Base-by-base conservation (phyloP, 2,329 filamentous ascomycete genomes). In the Apiospora arundinis region DNA sequence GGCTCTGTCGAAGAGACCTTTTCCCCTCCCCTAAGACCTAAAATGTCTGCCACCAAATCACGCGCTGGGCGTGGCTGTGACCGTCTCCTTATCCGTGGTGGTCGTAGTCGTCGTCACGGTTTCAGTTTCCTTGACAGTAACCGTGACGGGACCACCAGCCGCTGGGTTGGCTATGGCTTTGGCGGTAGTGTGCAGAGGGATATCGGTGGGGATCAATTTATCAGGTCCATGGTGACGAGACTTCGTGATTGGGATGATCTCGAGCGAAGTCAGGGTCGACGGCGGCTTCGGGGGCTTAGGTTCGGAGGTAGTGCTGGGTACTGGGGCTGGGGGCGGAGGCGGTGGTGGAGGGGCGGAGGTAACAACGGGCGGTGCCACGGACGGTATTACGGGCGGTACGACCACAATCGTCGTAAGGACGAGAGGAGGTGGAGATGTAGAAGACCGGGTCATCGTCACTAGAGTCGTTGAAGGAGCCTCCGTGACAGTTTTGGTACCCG, bases 41-140 rank as follows among this genome's bases (percentile, higher is more conserved):
- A 40, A 40, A 40, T 18, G 6, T 6, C 2, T n/a, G 21, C 56
- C 42, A 28, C n/a, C 21, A 23, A 66, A 44, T 67, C 21, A 67
- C 18, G 42, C 23, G 28, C 65, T 46, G 40, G n/a, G 3, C 2
- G 65, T 67, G 28, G 72, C 70, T 23, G 75, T 76, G 21, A 52
- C 73, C 40, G 72, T 68, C 46, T 74, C 73, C 16, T 71, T 74
- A 4, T 71, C 70, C 4, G 73, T 75, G 3, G 73, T 74, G 1
- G 72, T 77, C 12, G 71, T 72, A 4, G 73, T 76, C 18, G 71
- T 70, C 8, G 74, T 76, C 37, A 72, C 72, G 5, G 67, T 74
- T 65, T 75, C 73, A n/a, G 73, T 75, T 70, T 75, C 74, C n/a
- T 75, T 76, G n/a, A 75, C 74, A 4, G 75, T 76, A 7, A 75